These are phyloP conservation scores for Lactifluus piperatus DNA, from an alignment of 768 basidiomycete genomes.

Conservation along the genomic window DNA sequence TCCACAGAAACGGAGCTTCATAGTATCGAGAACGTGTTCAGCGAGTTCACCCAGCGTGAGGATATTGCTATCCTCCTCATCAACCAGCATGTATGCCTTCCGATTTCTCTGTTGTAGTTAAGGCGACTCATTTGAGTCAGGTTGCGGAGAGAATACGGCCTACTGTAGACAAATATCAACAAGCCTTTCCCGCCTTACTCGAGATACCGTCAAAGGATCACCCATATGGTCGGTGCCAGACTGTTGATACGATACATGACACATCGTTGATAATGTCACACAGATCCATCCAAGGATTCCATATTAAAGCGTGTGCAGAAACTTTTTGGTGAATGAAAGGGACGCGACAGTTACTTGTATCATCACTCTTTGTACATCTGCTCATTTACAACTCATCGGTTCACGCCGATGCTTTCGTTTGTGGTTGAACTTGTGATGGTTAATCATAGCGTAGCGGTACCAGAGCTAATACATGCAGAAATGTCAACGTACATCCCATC, in stretches of 20 bases:
- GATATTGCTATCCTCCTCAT: conserved; percentile 96
- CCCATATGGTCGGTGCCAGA: conserved; percentile 70
- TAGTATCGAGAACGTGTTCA: conserved; percentile 84
- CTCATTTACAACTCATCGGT: not conserved
- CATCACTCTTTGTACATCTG: not conserved
- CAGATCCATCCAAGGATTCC: not conserved
- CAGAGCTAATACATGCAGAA: conserved; percentile 23
- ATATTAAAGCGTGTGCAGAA: conserved; percentile 89
- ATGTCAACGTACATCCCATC: conserved; percentile 38
- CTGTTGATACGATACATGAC: not conserved
- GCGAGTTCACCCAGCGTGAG: conserved; percentile 89
- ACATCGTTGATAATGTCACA: conserved; percentile 16
- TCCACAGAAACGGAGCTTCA: conserved; percentile 79
- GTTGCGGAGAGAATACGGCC: conserved; percentile 96
- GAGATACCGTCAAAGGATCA: conserved; percentile 99
- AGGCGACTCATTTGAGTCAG: conserved; percentile 34
- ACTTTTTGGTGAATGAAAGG: conserved; percentile 75
- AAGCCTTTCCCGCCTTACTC: conserved; percentile 91
- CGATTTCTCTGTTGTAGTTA: not conserved
- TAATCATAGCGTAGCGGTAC: conserved; percentile 1
- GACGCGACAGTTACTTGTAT: not conserved
- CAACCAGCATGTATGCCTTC: conserved; percentile 83
- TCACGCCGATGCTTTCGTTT: not conserved
- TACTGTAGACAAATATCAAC: conserved; percentile 89
- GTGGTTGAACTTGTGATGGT: not conserved